A percentile compares a stretch with the other conserved stretches of the same genome.
phyloP scores from a whole-genome alignment of 768 basidiomycete genomes.

The Floccularia luteovirens region DNA sequence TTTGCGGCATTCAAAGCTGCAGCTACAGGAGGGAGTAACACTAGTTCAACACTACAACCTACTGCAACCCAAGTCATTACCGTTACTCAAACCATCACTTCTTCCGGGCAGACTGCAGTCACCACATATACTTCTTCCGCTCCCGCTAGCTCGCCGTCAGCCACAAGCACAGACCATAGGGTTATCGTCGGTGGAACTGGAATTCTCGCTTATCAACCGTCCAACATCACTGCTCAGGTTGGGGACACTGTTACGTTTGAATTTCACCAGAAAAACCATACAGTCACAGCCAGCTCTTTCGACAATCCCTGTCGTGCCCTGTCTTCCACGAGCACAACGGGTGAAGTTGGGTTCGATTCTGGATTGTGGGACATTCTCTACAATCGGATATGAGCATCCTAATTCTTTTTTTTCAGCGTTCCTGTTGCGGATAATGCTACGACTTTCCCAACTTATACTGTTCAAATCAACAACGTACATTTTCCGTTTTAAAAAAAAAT shows the following conservation, averaged over 20 bases:
- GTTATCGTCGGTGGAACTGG: conserved; percentile 35
- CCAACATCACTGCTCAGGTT: conserved; percentile 35
- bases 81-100: too few species aligned
- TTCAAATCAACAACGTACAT: conserved; percentile 47
- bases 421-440: conserved; percentile 35
- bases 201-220: conserved; percentile 28
- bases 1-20: conserved; percentile 48
- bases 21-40: conserved; percentile 27
- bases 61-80: too few species aligned
- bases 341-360: conserved; percentile 35
- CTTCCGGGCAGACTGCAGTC: too few species aligned
- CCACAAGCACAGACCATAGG: conserved; percentile 21
- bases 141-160: conserved; percentile 20
- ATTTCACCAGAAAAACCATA: conserved; percentile 44
- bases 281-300: conserved; percentile 33
- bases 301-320: conserved; percentile 35
- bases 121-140: conserved; percentile 16
- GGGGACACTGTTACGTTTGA: conserved; percentile 44
- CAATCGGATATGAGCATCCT: conserved; percentile 3
- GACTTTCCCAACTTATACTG: conserved; percentile 42
- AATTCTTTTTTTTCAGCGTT: conserved; percentile 24
- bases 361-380: conserved; percentile 27
- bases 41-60: conserved; percentile 14
- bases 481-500: neutral
- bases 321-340: conserved; percentile 32